Base-by-base conservation (phyloP, 257 asterid species). In the Solanum tarapatanum region DNA sequence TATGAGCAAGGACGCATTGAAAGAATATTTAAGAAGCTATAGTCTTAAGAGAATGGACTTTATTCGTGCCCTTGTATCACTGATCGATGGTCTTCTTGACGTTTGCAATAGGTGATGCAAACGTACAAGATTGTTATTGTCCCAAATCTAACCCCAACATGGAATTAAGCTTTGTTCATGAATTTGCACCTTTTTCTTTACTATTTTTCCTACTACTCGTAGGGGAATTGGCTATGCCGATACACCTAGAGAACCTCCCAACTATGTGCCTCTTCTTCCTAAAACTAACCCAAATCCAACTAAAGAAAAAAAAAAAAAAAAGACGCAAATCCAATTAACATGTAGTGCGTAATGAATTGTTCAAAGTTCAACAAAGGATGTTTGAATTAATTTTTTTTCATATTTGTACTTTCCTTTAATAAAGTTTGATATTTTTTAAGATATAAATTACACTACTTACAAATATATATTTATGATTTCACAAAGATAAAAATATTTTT, bases 151-250 rank as follows among this genome's bases (percentile, higher is more conserved):
- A 93, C 21, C 88, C 58, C 3, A 82, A 93, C 45, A 30, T 91
- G 91, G 88, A 89, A 4, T 33, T 33, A 33, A 75, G 93, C 58
- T 41, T 58, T 95, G 93, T 87, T 90, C 87, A 87, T 91, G 92
- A 92, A 93, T 88, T 82, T 94, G 97, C 94, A 73, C 26, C 89
- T 91, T 93, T 90, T 86, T 95, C 89, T 93, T 95, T 88, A 43
- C 87, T 80, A 55, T 93, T 33, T 93, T 94, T 41, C 98, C 95
- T 0, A 91, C 96, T n/a, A 90, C 92, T 5, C 93, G 98, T 2
- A 89, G 94, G 84, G 97, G 98, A 32, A 90, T 94, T 32, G 96
- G 96, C 16, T 90, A 88, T 82, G 94, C 94, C 3, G 94, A 93
- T 51, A 68, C 84, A 83, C 89, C 93, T 7, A 72, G 21, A 77